Conservation (phyloP, 75 land plant species). For the Picea sitchensis region DNA sequence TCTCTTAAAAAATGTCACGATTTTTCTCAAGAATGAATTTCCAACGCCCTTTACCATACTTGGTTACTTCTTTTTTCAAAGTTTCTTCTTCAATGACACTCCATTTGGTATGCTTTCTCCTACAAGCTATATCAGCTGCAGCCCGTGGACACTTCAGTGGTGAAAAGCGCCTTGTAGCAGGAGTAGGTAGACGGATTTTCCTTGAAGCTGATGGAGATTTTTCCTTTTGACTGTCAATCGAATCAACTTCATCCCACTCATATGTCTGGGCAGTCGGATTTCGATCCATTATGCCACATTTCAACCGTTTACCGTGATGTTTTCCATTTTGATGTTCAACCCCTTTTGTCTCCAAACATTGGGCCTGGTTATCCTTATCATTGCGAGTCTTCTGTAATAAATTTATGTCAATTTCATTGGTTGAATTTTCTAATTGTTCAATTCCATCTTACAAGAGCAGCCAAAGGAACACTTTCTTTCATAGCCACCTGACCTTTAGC, state of each 20-base stretch:
- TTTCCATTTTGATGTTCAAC: background rate
- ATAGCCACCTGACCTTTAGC: background rate
- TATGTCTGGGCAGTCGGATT: slow-evolving; percentile 28
- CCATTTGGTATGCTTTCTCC: slow-evolving; percentile 33
- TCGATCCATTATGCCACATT: slow-evolving; percentile 15
- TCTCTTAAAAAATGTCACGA: too few species aligned
- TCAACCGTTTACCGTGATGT: background rate
- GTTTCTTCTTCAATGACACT: slow-evolving; percentile 39
- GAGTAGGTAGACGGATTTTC: slow-evolving; percentile 11
- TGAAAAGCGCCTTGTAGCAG: slow-evolving; percentile 1
- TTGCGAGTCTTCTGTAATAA: background rate
- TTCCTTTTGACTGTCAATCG: slow-evolving; percentile 15
- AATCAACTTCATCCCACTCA: slow-evolving; percentile 22
- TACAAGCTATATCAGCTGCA: background rate
- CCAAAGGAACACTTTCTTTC: background rate
- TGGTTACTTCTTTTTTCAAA: slow-evolving; percentile 34
- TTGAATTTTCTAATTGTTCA: background rate
- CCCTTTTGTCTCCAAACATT: background rate
- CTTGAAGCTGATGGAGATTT: slow-evolving; percentile 10
- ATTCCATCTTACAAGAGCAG: background rate
- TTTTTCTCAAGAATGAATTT: too few species aligned
- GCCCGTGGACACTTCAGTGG: background rate
- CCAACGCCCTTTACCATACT: slow-evolving; percentile 16
- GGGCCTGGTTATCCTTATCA: background rate
- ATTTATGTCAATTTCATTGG: background rate